Base-by-base conservation (phyloP, 345 rosid genomes). In the Hirschfeldia incana region DNA sequence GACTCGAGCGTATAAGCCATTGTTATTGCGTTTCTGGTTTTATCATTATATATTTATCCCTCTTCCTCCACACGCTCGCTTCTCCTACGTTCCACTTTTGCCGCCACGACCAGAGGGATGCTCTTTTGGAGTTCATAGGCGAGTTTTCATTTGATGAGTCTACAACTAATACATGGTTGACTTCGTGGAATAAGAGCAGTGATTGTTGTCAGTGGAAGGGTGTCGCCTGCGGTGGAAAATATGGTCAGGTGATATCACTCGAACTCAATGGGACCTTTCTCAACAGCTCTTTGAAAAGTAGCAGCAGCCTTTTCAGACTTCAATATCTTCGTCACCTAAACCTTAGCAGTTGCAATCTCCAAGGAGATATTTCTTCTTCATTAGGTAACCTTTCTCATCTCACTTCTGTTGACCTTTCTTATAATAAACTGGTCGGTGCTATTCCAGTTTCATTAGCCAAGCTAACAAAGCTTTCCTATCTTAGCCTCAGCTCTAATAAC, bases 321-420 rank as follows among this genome's bases (percentile, higher is more conserved):
- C 55, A 30, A 13, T 8, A 9, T 33, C 76, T 69, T 64, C 33
- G 46, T 30, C 4, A 12, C 26, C 11, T 76, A 17, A 33, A 7
- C 6, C 79, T 68, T 7, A 0, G 3, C 0, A 0, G 1, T n/a
- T 75, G 78, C 33, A 0, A 9, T 27, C 65, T 75, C 72, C 69
- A 51, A 4, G 17, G 57, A 51, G 57, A 51, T 21, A 51, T 51
- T 46, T 13, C 53, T 46, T 46, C 53, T 59, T 76, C 51, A 0
- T 13, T 76, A 42, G 74, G 62, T 55, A 76, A 63, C 77, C 62
- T 73, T 33, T 73, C 49, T 62, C 46, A 17, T 73, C 70, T 73
- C 34, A 17, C 2, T 30, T 0, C 5, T n/a, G 0, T 73, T 61
- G 39, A 32, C 30, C 49, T 73, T 63, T 29, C 13, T 17, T 1